Conservation (phyloP, 495 filamentous ascomycete species). For the Penicillium nucicola region DNA sequence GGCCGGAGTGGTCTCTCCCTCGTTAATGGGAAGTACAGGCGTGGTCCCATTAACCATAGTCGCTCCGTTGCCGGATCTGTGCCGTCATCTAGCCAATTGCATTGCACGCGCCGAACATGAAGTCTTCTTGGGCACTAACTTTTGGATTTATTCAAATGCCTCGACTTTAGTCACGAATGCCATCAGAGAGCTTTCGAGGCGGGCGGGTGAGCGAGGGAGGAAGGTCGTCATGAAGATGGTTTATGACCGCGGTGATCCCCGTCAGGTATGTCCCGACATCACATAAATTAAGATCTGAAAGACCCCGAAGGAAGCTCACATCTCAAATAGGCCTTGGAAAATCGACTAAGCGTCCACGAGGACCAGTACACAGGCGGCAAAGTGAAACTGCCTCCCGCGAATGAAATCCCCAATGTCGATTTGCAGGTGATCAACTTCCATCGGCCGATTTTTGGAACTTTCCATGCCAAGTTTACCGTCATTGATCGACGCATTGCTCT, state of each 20-base stretch:
- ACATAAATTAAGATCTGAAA: too few relatives aligned
- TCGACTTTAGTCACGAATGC: constrained; percentile 65
- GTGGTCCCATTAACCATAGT: constrained; percentile 67
- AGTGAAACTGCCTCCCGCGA: constrained; percentile 55
- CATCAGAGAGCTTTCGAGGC: constrained; percentile 61
- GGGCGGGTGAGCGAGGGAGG: constrained; percentile 55
- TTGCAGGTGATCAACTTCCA: constrained; percentile 74
- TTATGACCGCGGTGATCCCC: constrained; percentile 68
- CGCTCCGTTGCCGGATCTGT: constrained; percentile 65
- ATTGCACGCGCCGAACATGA: constrained; percentile 71
- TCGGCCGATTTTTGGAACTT: constrained; percentile 67
- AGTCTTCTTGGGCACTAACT: constrained; percentile 71
- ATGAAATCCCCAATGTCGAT: constrained; percentile 68
- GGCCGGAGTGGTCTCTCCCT: constrained; percentile 61
- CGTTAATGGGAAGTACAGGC: constrained; percentile 66
- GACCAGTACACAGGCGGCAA: constrained; percentile 53
- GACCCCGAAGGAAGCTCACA: too few relatives aligned
- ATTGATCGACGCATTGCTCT: constrained; percentile 67
- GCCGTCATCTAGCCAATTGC: constrained; percentile 69
- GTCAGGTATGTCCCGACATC: constrained; percentile 46
- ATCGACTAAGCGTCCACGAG: constrained; percentile 56
- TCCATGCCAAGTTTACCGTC: constrained; percentile 75
- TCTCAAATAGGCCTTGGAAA: constrained; percentile 50
- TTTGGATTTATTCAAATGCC: constrained; percentile 67
- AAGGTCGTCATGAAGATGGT: constrained; percentile 69